Conservation (phyloP, 352 stramenopile genomes). For the Phytopythium mirpurense region DNA sequence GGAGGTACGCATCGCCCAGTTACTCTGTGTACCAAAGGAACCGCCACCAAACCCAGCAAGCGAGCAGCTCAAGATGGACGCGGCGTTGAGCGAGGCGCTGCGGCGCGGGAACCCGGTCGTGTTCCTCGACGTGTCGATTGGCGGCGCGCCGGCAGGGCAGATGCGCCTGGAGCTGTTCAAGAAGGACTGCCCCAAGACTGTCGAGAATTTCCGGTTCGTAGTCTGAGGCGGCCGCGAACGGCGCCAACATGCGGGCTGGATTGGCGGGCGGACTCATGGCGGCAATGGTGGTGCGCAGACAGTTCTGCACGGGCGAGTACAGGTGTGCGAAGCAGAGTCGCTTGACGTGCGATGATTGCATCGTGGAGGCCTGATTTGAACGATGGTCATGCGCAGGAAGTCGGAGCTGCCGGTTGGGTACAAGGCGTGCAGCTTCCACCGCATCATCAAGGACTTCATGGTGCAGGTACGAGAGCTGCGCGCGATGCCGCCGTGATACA, state of each 20-base stretch:
- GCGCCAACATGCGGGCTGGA: no score
- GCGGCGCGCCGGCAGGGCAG: slow-evolving; percentile 78
- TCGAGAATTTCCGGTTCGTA: slow-evolving; percentile 92
- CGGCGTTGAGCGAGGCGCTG: slow-evolving; percentile 87
- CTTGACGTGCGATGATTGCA: background rate
- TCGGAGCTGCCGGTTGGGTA: slow-evolving; percentile 85
- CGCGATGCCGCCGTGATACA: background rate
- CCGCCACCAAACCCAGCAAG: no score
- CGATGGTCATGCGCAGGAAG: slow-evolving; percentile 37
- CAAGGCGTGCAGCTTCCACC: slow-evolving; percentile 85
- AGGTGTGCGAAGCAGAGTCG: slow-evolving; percentile 39
- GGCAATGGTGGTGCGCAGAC: slow-evolving; percentile 29
- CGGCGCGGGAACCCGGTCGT: slow-evolving; percentile 92
- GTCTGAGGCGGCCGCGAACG: background rate
- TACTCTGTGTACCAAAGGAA: no score
- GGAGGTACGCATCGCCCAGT: no score
- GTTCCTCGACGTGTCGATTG: slow-evolving; percentile 94
- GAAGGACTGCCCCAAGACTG: slow-evolving; percentile 94
- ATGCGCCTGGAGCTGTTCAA: slow-evolving; percentile 97
- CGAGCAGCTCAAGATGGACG: background rate
- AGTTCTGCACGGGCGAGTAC: slow-evolving; percentile 97
- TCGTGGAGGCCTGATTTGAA: slow-evolving; percentile 25
- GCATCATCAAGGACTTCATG: slow-evolving; percentile 92
- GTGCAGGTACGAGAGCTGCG: slow-evolving; percentile 56
- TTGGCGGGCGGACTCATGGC: slow-evolving; percentile 4